Conservation (phyloP, 2,329 filamentous ascomycete species). For the Bimuria novae-zelandiae region DNA sequence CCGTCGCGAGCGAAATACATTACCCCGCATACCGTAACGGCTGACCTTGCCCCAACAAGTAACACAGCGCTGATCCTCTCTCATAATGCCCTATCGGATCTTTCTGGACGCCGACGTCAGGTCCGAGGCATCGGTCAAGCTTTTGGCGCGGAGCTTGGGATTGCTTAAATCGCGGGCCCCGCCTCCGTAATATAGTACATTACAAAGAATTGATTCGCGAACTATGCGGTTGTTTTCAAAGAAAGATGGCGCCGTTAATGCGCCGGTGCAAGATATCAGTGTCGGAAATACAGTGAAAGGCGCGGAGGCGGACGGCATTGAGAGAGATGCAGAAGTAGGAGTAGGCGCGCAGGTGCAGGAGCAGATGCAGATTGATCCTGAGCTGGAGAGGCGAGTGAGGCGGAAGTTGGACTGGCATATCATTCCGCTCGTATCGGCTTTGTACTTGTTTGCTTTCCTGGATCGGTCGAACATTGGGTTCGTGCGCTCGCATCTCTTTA, state of each 20-base stretch:
- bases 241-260: neutral
- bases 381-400: slow-evolving; percentile 29
- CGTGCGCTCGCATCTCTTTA: too few relatives aligned
- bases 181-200: too few relatives aligned
- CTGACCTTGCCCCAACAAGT: neutral
- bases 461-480: slow-evolving; percentile 48
- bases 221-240: neutral
- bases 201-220: neutral
- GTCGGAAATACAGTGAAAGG: neutral
- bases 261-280: neutral
- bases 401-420: slow-evolving; percentile 39
- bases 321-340: neutral
- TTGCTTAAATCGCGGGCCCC: slow-evolving; percentile 3
- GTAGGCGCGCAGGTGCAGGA: neutral
- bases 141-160: slow-evolving; percentile 4
- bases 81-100: neutral
- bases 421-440: slow-evolving; percentile 36
- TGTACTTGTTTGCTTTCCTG: slow-evolving; percentile 44
- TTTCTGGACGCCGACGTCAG: neutral
- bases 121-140: slow-evolving; percentile 9
- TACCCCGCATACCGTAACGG: slow-evolving; percentile 5
- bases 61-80: neutral
- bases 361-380: slow-evolving; percentile 8
- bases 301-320: neutral
- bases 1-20: neutral